Evolutionary conservation across 768 basidiomycete genomes (phyloP).

Genomic region (Tephrocybe sp.): DNA sequence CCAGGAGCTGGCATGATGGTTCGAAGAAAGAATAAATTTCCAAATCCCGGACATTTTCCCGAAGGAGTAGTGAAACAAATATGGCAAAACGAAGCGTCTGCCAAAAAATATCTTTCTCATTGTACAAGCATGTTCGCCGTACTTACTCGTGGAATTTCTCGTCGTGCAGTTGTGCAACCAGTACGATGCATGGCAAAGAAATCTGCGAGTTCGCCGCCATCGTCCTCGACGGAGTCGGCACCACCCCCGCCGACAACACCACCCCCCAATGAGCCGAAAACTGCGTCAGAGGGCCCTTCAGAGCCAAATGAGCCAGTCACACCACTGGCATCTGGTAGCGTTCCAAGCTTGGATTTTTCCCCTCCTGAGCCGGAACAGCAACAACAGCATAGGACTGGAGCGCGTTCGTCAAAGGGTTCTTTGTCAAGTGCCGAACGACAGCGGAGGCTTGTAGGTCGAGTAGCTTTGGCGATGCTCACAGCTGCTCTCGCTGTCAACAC

Average conservation of each 20-base stretch:
- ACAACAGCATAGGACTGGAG: slow-evolving; percentile 61
- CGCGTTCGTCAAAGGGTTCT: slow-evolving; percentile 73
- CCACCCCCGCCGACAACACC: slow-evolving; percentile 12
- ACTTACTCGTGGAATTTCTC: slow-evolving; percentile 11
- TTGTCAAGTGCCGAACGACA: slow-evolving; percentile 77
- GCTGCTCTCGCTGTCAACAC: slow-evolving; percentile 55
- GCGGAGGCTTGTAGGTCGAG: slow-evolving; percentile 53
- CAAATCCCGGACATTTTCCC: neutral
- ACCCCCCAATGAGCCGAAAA: slow-evolving; percentile 10
- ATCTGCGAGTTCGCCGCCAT: neutral
- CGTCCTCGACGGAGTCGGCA: neutral
- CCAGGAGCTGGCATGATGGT: too few relatives aligned
- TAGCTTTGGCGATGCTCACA: slow-evolving; percentile 50
- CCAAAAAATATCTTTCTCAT: slow-evolving; percentile 4
- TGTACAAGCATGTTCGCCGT: slow-evolving; percentile 13
- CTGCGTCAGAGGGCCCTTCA: slow-evolving; percentile 13
- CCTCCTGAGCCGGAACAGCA: slow-evolving; percentile 44
- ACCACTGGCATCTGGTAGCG: slow-evolving; percentile 20
- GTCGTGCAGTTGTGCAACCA: slow-evolving; percentile 11
- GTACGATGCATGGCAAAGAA: slow-evolving; percentile 16
- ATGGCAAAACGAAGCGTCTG: slow-evolving; percentile 3
- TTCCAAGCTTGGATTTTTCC: slow-evolving; percentile 65
- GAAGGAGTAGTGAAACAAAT: slow-evolving; percentile 6
- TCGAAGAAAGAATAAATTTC: too few relatives aligned
- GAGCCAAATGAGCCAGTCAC: slow-evolving; percentile 16